A percentile compares a stretch with the other conserved stretches of the same genome.
These are phyloP conservation scores for Oryza punctata DNA, from an alignment of 176 grass and related monocot genomes.

Conservation along the genomic window DNA sequence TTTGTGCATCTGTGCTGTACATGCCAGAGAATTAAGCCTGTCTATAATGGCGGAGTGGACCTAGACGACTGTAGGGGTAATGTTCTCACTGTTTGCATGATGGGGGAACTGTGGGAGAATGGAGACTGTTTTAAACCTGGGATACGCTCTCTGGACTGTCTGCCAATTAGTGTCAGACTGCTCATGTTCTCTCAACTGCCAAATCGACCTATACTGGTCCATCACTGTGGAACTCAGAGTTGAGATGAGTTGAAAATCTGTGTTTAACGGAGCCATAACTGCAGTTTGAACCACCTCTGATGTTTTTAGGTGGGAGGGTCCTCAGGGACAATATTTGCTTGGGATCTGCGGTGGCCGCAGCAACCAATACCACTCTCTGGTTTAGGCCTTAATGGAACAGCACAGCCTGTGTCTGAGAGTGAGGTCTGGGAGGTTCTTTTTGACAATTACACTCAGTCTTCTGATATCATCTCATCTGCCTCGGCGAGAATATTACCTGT, in stretches of 20 bases:
- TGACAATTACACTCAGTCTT: conserved; percentile 60
- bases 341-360: conserved; percentile 76
- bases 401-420: conserved; percentile 48
- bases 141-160: neutral
- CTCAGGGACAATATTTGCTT: conserved; percentile 77
- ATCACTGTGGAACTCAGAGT: neutral
- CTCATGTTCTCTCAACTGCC: neutral
- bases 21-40: neutral
- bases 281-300: neutral
- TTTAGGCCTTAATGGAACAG: conserved; percentile 46
- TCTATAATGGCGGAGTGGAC: neutral
- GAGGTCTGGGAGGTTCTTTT: conserved; percentile 98
- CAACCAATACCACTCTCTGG: conserved; percentile 73
- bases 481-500: conserved; percentile 80
- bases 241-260: conserved; percentile 6
- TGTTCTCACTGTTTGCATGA: neutral
- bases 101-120: neutral
- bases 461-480: conserved; percentile 54
- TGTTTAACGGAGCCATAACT: conserved; percentile 1
- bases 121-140: neutral
- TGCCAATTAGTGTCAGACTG: neutral
- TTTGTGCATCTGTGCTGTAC: neutral
- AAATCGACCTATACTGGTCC: neutral
- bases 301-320: conserved; percentile 87
- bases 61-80: neutral